Base-by-base conservation (phyloP, 2,329 filamentous ascomycete species). In the Waltergamsia citrina region DNA sequence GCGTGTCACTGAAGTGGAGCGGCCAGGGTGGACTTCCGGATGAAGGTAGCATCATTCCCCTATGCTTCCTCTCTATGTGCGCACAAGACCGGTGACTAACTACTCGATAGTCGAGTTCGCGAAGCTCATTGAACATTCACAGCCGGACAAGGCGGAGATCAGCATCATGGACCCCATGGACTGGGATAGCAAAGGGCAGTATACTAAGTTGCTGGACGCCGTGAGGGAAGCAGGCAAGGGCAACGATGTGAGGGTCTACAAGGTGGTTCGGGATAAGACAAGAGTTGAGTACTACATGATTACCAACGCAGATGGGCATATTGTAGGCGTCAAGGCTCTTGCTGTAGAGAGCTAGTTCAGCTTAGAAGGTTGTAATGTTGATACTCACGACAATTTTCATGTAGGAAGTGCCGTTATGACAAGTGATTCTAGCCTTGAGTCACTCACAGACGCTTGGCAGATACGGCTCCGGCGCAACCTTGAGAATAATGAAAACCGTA, bases 231-330 rank as follows among this genome's bases (percentile, higher is more conserved):
- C 71, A 11, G 70, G 69, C 16, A 64, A 69, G 51, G 75, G 81
- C 3, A 71, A 67, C 40, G 78, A 85, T 42, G 73, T 90, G 34
- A 74, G 79, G 51, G 78, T 94, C 16, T 94, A 92, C 50, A 67
- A 73, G 34, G 75, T 93, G 7, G 62, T 68, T 38, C 65, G 74
- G 46, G 76, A 72, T 29, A 63, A 64, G 10, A 74, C 78, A 18
- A 71, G 81, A 51, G 67, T 69, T 11, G 84, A 93, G 59, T 94
- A 94, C 57, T 94, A 80, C 71, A 63, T 94, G 38, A 62, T 94
- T 53, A 81, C 44, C 69, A 79, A 48, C 59, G 60, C 70, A 33
- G 70, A 67, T 10, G 70, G 67, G 14, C 71, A 67, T 58, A 49
- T 94, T 39, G 76, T 94, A 7, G 88, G 88, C 11, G 68, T 81